phyloP scores from a whole-genome alignment of 2,329 filamentous ascomycete species.

The Chrysoporthe cubensis region DNA sequence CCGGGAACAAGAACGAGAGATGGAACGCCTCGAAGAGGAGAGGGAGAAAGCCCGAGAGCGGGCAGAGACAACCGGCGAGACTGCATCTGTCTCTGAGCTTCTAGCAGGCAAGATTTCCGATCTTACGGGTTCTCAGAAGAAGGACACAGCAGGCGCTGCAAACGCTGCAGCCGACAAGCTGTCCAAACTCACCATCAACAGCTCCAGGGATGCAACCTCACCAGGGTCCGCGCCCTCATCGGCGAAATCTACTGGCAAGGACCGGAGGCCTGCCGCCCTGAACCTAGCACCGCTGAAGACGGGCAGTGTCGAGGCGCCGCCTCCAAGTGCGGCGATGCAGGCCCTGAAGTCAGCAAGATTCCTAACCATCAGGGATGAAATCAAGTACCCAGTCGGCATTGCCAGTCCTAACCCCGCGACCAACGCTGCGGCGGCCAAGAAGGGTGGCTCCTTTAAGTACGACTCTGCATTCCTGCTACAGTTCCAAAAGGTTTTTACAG shows the following conservation, averaged over 20 bases:
- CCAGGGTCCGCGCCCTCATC: constrained; percentile 34
- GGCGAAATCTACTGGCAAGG: constrained; percentile 50
- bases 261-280: constrained; percentile 81
- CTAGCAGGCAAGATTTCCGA: constrained; percentile 47
- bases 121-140: constrained; percentile 47
- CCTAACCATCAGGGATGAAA: constrained; percentile 75
- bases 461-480: constrained; percentile 94
- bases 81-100: constrained; percentile 55
- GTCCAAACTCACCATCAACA: constrained; percentile 53
- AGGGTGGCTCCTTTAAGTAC: constrained; percentile 87
- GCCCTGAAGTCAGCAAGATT: constrained; percentile 91
- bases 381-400: constrained; percentile 83
- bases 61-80: constrained; percentile 54
- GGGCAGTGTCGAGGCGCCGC: constrained; percentile 85
- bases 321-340: constrained; percentile 92
- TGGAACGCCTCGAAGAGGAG: constrained; percentile 74
- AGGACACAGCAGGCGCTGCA: constrained; percentile 44
- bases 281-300: constrained; percentile 83
- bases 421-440: constrained; percentile 78
- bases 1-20: constrained; percentile 72
- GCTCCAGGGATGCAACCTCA: constrained; percentile 20
- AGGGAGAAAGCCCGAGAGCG: constrained; percentile 60
- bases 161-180: constrained; percentile 51
- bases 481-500: constrained; percentile 94
- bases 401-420: constrained; percentile 89